Evolutionary conservation across 1,284 basidiomycete species (phyloP), one percentile per base, ranked within the genome.

Genomic region (Malassezia brasiliensis): DNA sequence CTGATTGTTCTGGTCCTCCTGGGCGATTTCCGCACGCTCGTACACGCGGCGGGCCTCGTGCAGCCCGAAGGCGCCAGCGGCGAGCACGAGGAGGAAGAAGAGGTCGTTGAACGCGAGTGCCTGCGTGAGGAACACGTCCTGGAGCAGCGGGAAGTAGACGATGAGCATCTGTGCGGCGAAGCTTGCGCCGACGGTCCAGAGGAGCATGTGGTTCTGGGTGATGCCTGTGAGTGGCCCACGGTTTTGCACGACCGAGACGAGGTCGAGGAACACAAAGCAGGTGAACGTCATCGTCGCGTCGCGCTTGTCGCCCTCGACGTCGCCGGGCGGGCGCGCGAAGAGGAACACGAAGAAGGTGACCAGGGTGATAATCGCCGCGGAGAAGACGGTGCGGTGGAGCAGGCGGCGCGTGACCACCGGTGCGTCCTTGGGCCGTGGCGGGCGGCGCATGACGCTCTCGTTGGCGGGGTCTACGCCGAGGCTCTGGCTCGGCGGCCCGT

Each of bases 401-500:
- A 96, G 77, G 12, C 83, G 78, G 57, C 76, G 78, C 42, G 82
- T 88, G 64, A 96, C 85, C 56, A 96, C 88, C 5, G 87, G 84
- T 32, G 87, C 87, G 65, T 88, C 83, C 79, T 94, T 94, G 63
- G 82, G 83, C 46, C 93, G 79, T 14, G 93, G 93, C 0, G 89
- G 90, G 57, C 83, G 81, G 10, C 61, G 54, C 69, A 74, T 73
- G 88, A 96, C 96, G 32, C 93, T 84, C 19, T 85, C 85, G 73
- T 94, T 87, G 20, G 93, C 88, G 9, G 93, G 93, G 77, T 98
- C 93, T 5, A 98, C 93, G 47, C 93, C 93, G 41, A 98, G 80
- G 47, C 87, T 90, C 76, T 96, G 91, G 72, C 87, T 90, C 2
- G 91, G 91, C 14, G 91, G 91, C n/a, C 90, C 93, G 68, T 96